phyloP scores from a whole-genome alignment of 2,329 filamentous ascomycete genomes.

The Gyromitra esculenta region DNA sequence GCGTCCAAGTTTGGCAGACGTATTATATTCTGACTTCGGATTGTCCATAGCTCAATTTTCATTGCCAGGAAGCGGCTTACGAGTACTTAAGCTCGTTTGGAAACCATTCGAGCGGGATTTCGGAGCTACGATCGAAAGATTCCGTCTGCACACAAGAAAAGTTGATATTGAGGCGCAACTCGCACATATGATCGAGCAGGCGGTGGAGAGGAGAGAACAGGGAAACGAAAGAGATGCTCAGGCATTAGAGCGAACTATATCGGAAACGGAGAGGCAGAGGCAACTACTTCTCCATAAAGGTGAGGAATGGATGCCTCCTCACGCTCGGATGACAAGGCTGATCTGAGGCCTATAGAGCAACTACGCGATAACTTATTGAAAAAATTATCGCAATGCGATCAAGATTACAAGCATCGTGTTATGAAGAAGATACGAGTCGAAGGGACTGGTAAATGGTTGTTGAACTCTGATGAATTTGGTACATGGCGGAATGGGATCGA shows the following conservation, averaged over 20 bases:
- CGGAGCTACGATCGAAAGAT: not conserved
- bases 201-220: not conserved
- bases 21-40: not conserved
- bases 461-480: constrained; percentile 10
- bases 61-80: not conserved
- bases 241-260: not conserved
- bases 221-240: not conserved
- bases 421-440: constrained; percentile 6
- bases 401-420: constrained; percentile 22
- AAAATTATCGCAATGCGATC: constrained; percentile 19
- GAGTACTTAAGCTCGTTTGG: not conserved
- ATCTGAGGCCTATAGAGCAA: not conserved
- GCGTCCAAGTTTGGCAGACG: no score
- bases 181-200: constrained; percentile 26
- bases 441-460: constrained; percentile 21
- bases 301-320: not conserved
- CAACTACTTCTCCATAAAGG: not conserved
- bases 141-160: constrained; percentile 2
- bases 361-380: not conserved
- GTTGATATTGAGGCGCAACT: constrained; percentile 19
- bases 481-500: not conserved
- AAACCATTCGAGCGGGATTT: constrained; percentile 8
- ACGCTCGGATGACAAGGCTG: not conserved
- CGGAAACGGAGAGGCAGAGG: not conserved
- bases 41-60: not conserved